Evolutionary conservation across 1,139 yeast genomes (phyloP).

Genomic region (Pichia kudriavzevii): DNA sequence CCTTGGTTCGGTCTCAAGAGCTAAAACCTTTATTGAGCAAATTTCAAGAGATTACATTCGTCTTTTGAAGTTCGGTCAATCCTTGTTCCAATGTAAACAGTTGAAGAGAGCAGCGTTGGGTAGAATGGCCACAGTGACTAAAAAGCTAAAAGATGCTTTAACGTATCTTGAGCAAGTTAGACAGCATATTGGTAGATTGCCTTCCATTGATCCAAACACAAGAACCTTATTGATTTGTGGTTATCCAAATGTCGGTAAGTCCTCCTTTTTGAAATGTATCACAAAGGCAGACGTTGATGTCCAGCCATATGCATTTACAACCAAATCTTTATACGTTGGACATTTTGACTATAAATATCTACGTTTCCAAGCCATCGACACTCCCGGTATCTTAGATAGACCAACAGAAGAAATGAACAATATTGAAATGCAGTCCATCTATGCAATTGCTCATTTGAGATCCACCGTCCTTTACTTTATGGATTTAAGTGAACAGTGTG

Average conservation of each 20-base stretch:
- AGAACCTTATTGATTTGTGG: conserved; percentile 97
- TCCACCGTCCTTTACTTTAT: conserved; percentile 93
- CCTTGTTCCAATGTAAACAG: conserved; percentile 96
- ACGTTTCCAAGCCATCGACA: conserved; percentile 97
- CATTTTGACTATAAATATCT: conserved; percentile 96
- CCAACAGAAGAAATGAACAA: conserved; percentile 99
- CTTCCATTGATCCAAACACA: conserved; percentile 96
- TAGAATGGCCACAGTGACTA: conserved; percentile 97
- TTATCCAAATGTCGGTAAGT: conserved; percentile 98
- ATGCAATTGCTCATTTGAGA: conserved; percentile 96
- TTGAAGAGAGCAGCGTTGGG: conserved; percentile 97
- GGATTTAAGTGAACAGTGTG: conserved; percentile 99
- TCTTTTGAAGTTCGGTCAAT: conserved; percentile 92
- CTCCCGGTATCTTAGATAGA: conserved; percentile 97
- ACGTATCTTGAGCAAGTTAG: conserved; percentile 94
- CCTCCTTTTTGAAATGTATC: conserved; percentile 85
- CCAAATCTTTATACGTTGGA: conserved; percentile 90
- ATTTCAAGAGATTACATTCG: conserved; percentile 93
- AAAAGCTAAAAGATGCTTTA: conserved; percentile 90
- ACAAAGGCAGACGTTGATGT: conserved; percentile 99
- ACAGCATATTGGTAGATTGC: conserved; percentile 97
- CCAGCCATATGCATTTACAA: conserved; percentile 98
- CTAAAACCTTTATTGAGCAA: conserved; percentile 90
- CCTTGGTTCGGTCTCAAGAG: conserved; percentile 90
- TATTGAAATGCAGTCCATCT: conserved; percentile 98